phyloP scores from a whole-genome alignment of 2,329 filamentous ascomycete genomes.

The Colletotrichum sp. region DNA sequence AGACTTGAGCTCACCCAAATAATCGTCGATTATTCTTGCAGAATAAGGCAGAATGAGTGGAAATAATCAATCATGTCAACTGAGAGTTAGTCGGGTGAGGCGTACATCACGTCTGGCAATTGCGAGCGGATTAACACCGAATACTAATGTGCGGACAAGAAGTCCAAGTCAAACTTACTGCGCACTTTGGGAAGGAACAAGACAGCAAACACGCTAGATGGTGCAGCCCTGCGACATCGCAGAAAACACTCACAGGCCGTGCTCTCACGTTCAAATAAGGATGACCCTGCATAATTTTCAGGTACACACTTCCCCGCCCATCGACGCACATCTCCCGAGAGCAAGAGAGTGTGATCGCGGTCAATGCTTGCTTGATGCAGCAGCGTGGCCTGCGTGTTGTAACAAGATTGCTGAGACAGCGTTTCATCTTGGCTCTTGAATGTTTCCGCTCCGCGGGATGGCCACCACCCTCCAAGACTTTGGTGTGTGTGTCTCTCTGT shows the following conservation, averaged over 20 bases:
- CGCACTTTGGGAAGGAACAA: neutral
- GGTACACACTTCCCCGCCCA: neutral
- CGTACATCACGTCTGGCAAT: neutral
- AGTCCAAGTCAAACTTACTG: neutral
- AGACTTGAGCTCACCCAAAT: neutral
- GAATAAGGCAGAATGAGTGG: neutral
- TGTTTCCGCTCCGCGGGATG: slow-evolving; percentile 13
- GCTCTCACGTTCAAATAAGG: neutral
- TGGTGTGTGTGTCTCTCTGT: neutral
- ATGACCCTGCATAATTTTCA: slow-evolving; percentile 1
- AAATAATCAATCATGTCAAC: neutral
- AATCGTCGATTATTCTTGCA: neutral
- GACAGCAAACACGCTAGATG: neutral
- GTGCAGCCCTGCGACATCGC: neutral
- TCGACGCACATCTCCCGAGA: slow-evolving; percentile 1
- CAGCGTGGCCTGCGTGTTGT: slow-evolving; percentile 2
- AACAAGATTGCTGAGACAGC: slow-evolving; percentile 11
- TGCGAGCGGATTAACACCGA: neutral
- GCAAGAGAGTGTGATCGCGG: slow-evolving; percentile 1
- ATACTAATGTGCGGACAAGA: neutral
- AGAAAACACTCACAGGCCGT: neutral
- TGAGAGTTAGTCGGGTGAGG: neutral
- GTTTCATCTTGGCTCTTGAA: slow-evolving; percentile 15
- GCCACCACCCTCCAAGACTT: neutral
- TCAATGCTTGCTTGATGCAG: slow-evolving; percentile 16